A percentile compares a stretch with the other conserved stretches of the same genome.
Evolutionary conservation across 768 basidiomycete species (phyloP).

Genomic region (Grammothele lineata): DNA sequence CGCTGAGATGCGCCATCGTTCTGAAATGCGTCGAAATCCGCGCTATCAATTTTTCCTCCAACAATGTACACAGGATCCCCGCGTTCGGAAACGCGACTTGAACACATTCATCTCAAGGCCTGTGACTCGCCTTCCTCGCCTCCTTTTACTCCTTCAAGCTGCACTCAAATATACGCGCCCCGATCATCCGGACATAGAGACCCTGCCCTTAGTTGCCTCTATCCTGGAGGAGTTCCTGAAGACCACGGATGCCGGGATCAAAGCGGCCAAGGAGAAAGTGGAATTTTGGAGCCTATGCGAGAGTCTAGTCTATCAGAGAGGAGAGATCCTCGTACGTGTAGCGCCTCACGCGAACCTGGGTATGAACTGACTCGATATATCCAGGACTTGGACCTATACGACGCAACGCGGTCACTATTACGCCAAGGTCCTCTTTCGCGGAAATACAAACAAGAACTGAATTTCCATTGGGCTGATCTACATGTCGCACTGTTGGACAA

Average conservation of each 20-base stretch:
- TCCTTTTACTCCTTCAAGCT: slow-evolving; percentile 70
- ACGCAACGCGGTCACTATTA: slow-evolving; percentile 69
- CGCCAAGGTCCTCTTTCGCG: slow-evolving; percentile 63
- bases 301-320: slow-evolving; percentile 66
- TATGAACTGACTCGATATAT: slow-evolving; percentile 1
- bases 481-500: slow-evolving; percentile 71
- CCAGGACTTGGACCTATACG: slow-evolving; percentile 80
- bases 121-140: slow-evolving; percentile 81
- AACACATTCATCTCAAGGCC: slow-evolving; percentile 83
- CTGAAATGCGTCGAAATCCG: slow-evolving; percentile 66
- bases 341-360: neutral
- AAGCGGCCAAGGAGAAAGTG: slow-evolving; percentile 86
- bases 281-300: slow-evolving; percentile 83
- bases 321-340: slow-evolving; percentile 74
- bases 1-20: slow-evolving; percentile 76
- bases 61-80: slow-evolving; percentile 55
- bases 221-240: slow-evolving; percentile 72
- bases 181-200: slow-evolving; percentile 77
- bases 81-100: slow-evolving; percentile 70
- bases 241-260: slow-evolving; percentile 87
- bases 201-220: slow-evolving; percentile 64
- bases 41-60: slow-evolving; percentile 66
- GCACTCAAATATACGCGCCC: slow-evolving; percentile 60
- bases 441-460: slow-evolving; percentile 56
- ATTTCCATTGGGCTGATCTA: slow-evolving; percentile 58